A percentile compares a stretch with the other conserved stretches of the same genome.
These are phyloP conservation scores for Trametes pubescens DNA, from an alignment of 1,284 basidiomycete genomes.

Conservation along the genomic window DNA sequence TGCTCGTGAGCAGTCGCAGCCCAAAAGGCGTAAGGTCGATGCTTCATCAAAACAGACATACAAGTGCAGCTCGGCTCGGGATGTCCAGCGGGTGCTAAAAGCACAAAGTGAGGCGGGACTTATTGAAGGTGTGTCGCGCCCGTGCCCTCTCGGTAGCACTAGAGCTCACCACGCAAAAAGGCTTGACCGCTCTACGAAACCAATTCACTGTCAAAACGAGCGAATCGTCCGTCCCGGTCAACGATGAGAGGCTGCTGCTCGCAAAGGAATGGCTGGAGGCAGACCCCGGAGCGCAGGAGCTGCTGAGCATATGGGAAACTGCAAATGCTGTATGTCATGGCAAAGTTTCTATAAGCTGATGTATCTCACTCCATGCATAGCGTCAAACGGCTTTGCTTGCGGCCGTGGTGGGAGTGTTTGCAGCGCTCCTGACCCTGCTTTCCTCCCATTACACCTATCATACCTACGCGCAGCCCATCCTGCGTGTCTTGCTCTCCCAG, in stretches of 20 bases:
- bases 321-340: constrained; percentile 52
- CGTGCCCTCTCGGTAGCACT: not conserved
- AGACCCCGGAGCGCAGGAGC: constrained; percentile 61
- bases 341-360: not conserved
- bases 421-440: constrained; percentile 63
- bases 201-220: constrained; percentile 58
- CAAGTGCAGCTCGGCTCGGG: constrained; percentile 37
- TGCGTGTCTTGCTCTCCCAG: constrained; percentile 63
- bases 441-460: constrained; percentile 74
- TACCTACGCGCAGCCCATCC: constrained; percentile 61
- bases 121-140: constrained; percentile 36
- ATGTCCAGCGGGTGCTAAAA: constrained; percentile 39
- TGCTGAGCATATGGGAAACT: constrained; percentile 70
- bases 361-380: constrained; percentile 38
- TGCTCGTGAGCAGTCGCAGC: constrained; percentile 15
- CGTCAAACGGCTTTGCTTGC: constrained; percentile 54
- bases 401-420: constrained; percentile 59
- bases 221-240: constrained; percentile 53
- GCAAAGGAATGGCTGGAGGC: constrained; percentile 67
- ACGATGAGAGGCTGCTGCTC: constrained; percentile 67
- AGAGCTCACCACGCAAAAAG: constrained; percentile 28
- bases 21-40: constrained; percentile 29
- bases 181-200: constrained; percentile 52
- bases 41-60: constrained; percentile 29
- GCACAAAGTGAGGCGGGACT: constrained; percentile 39